Percentiles rank a stretch among this genome's conserved stretches.
Evolutionary conservation across 2,329 filamentous ascomycete genomes (phyloP).

Genomic region (Apiospora sp.): DNA sequence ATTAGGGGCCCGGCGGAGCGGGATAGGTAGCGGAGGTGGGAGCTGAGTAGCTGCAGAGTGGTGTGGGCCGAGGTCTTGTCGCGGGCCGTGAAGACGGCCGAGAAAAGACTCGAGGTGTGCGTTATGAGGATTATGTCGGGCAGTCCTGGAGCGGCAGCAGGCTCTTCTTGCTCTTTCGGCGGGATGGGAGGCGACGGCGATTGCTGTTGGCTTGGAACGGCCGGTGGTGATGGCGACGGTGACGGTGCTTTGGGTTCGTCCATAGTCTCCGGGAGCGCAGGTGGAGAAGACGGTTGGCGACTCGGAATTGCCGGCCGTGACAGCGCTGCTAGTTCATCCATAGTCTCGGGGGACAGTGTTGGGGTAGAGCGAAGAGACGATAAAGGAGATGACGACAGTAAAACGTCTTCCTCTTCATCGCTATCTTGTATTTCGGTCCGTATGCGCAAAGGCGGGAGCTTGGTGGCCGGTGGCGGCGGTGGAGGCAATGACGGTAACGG

Average conservation of each 20-base stretch:
- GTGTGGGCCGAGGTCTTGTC: slow-evolving; percentile 57
- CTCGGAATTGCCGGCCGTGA: slow-evolving; percentile 17
- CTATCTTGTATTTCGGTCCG: slow-evolving; percentile 48
- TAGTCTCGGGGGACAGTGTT: slow-evolving; percentile 7
- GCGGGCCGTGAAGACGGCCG: slow-evolving; percentile 58
- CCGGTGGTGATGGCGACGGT: background rate
- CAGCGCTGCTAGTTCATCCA: background rate
- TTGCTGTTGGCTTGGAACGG: slow-evolving; percentile 21
- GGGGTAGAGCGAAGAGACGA: slow-evolving; percentile 11
- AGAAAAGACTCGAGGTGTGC: slow-evolving; percentile 61
- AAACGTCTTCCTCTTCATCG: slow-evolving; percentile 48
- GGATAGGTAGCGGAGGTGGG: slow-evolving; percentile 55
- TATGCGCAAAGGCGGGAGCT: slow-evolving; percentile 21
- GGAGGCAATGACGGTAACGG: slow-evolving; percentile 9
- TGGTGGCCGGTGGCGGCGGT: background rate
- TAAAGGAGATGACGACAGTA: slow-evolving; percentile 33
- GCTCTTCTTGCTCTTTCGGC: slow-evolving; percentile 24
- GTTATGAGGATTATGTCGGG: slow-evolving; percentile 61
- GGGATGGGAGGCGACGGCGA: background rate
- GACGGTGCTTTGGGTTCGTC: slow-evolving; percentile 38
- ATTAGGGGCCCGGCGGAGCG: slow-evolving; percentile 56
- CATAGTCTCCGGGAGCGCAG: slow-evolving; percentile 22
- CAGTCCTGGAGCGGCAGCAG: slow-evolving; percentile 37
- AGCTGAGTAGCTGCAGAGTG: slow-evolving; percentile 56
- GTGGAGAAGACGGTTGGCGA: background rate